Base-by-base conservation (phyloP, 139 green algal genomes). In the Closterium sp. region DNA sequence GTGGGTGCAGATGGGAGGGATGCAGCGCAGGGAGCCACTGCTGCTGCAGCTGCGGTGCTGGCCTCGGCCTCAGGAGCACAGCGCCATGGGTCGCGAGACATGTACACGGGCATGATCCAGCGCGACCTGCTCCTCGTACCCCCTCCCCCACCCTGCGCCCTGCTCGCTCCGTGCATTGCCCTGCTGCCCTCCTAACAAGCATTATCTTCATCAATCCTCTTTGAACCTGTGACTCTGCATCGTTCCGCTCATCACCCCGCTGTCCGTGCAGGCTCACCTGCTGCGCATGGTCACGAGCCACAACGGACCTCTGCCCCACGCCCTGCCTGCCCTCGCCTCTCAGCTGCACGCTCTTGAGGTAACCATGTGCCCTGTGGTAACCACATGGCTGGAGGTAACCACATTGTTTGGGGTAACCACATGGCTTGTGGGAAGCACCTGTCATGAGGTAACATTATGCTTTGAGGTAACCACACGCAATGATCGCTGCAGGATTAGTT, bases 311-410 rank as follows among this genome's bases (percentile, higher is more conserved):
- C 93, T 94, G 28, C 94, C 92, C 9, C 93, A 96, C 86, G 93
- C 95, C 0, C 91, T 98, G 91, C 92, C 95, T 22, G 88, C 92
- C 31, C 87, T 99, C 22, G 93, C 95, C 1, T 38, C 31, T 9
- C 89, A 96, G 31, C 95, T 99, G 90, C 62, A 27, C 13, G 62
- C 62, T 24, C 62, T 79, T 79, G 62, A 79, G 62, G 62, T 79
- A 24, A 79, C 17, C 62, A 24, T 13, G 38, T 50, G 38, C 13
- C n/a, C n/a, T n/a, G n/a, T n/a, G n/a, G n/a, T n/a, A n/a, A n/a
- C n/a, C n/a, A n/a, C 38, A 50, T 50, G 38, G 7, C 38, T 9
- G 11, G 38, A 17, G 38, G 38, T 50, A 50, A 50, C 38, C 38
- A 50, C 38, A 50, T 50, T 7, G 7, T 9, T 9, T 50, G 38